phyloP scores from a whole-genome alignment of 2,329 filamentous ascomycete genomes.

The Neoarthrinium moseri region DNA sequence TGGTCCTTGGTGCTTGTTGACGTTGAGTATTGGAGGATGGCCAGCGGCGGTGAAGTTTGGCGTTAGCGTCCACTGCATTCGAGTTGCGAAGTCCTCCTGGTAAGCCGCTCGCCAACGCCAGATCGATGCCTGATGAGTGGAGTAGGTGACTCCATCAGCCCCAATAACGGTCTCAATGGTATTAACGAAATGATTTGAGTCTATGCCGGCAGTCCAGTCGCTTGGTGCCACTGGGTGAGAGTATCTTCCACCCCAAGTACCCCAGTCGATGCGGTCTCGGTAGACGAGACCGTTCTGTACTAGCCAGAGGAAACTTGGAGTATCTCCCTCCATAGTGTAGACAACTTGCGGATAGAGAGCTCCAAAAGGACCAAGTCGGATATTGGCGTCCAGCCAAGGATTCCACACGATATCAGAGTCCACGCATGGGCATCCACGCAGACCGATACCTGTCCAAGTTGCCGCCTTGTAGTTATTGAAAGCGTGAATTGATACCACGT shows the following conservation, averaged over 20 bases:
- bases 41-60: constrained; percentile 14
- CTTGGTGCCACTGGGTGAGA: constrained; percentile 23
- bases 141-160: neutral
- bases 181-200: neutral
- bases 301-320: constrained; percentile 40
- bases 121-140: constrained; percentile 20
- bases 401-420: constrained; percentile 30
- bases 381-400: constrained; percentile 44
- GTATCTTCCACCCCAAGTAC: constrained; percentile 43
- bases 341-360: constrained; percentile 36
- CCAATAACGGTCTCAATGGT: constrained; percentile 3
- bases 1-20: neutral
- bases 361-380: constrained; percentile 39
- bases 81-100: constrained; percentile 30
- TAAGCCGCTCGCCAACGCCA: constrained; percentile 31
- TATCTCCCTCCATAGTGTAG: constrained; percentile 46
- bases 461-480: constrained; percentile 52
- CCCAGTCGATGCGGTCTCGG: constrained; percentile 39
- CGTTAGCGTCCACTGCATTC: constrained; percentile 28
- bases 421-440: constrained; percentile 11
- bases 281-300: constrained; percentile 43
- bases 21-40: constrained; percentile 9
- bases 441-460: constrained; percentile 53
- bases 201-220: constrained; percentile 3
- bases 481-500: constrained; percentile 45